Percentiles rank a stretch among this genome's conserved stretches.
phyloP scores from a whole-genome alignment of 495 filamentous ascomycete species.

The Neurospora pannonica region DNA sequence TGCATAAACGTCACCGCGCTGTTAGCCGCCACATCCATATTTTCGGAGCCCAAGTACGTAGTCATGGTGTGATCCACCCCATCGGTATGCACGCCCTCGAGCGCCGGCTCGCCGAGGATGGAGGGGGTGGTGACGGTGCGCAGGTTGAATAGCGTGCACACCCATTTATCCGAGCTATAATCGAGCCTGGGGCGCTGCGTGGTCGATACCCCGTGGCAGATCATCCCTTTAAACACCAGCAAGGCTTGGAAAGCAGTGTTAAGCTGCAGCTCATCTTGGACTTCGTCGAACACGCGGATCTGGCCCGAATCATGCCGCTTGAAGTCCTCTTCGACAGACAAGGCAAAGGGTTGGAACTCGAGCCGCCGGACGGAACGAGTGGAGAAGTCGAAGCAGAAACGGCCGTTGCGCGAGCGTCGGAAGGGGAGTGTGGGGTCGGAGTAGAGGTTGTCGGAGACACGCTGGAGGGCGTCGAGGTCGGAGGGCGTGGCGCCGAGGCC shows the following conservation, averaged over 20 bases:
- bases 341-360: background rate
- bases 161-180: background rate
- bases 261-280: background rate
- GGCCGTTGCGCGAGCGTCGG: background rate
- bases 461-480: background rate
- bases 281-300: background rate
- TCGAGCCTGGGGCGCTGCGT: background rate
- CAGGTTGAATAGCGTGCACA: background rate
- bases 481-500: background rate
- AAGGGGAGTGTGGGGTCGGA: background rate
- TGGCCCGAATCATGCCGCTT: background rate
- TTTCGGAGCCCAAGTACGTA: background rate
- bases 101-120: background rate
- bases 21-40: background rate
- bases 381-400: background rate
- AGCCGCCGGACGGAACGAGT: background rate
- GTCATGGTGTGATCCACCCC: background rate
- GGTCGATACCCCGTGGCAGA: background rate
- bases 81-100: background rate
- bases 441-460: background rate
- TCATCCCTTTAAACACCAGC: background rate
- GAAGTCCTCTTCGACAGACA: background rate
- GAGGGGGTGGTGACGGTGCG: background rate
- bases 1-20: background rate
- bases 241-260: background rate